Base-by-base conservation (phyloP, 371 early-diverging fungal genomes). In the Aphelidium insulamus region DNA sequence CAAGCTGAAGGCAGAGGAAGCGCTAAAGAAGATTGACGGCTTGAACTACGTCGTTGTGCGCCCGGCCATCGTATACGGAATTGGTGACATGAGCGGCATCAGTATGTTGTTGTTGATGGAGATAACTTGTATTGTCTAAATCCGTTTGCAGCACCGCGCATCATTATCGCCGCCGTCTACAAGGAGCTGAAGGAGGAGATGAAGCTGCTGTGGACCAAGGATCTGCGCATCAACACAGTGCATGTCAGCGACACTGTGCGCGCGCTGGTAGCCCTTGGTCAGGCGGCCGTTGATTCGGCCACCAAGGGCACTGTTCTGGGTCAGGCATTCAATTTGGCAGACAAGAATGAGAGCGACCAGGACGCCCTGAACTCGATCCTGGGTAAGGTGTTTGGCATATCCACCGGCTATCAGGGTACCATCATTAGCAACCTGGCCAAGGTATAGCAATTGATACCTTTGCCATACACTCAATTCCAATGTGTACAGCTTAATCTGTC, bases 101-200 rank as follows among this genome's bases (percentile, higher is more conserved):
- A 78, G 80, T 79, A 61, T 48, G 67, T 57, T 21, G 22, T 38
- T 16, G 17, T 11, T 43, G 18, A 9, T 29, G 4, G 12, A 24
- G 16, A 18, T 15, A 17, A 17, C 26, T 28, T 25, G 22, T 21
- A 5, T 8, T 11, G 14, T 23, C n/a, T 29, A 10, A 16, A 5
- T 36, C 28, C 31, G 41, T 8, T 36, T 21, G 35, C 42, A 72
- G 86, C 83, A 15, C 85, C 90, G 21, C 76, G 87, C 28, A 52
- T 92, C 37, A 82, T 87, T 32, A 72, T 80, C 28, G 90, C 80
- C 22, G 74, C 76, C 23, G 74, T 92, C n/a, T 85, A 86, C 50
- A 54, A 77, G 37, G 64, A 73, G 16, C 44, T 74, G 14, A 54
- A 66, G 22, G 77, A 78, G 41, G 72, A 77, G 44, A 84, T 92